A percentile compares a stretch with the other conserved stretches of the same genome.
These are phyloP conservation scores for Diaporthe vexans DNA, from an alignment of 2,329 filamentous ascomycete genomes.

Conservation along the genomic window DNA sequence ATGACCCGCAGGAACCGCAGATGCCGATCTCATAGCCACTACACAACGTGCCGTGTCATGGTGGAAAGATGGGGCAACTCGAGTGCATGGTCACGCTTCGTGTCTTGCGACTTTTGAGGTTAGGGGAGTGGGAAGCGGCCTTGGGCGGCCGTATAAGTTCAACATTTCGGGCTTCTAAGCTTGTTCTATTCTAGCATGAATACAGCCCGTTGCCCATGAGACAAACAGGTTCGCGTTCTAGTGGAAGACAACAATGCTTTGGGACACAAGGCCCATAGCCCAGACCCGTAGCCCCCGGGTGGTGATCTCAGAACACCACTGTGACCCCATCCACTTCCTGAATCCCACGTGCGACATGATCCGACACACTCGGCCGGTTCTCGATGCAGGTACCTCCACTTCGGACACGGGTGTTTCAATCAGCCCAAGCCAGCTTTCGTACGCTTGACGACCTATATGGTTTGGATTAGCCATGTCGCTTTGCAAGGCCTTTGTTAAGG, in stretches of 20 bases:
- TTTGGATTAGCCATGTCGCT: not conserved
- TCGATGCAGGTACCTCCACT: not conserved
- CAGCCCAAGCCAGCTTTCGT: slow-evolving; percentile 86
- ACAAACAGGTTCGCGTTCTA: not conserved
- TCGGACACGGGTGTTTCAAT: not conserved
- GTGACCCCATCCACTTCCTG: not conserved
- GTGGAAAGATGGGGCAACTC: not conserved
- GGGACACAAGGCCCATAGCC: not conserved
- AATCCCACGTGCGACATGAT: not conserved
- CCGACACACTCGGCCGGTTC: not conserved
- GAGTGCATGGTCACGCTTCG: too few species aligned
- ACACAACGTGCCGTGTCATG: not conserved
- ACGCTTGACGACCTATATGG: slow-evolving; percentile 85
- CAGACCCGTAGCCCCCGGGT: not conserved
- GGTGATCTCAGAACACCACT: not conserved
- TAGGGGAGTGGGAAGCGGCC: not conserved
- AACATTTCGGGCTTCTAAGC: not conserved
- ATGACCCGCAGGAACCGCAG: not conserved
- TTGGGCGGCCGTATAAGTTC: not conserved
- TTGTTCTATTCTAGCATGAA: not conserved
- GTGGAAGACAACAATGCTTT: not conserved
- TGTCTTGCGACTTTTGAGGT: not conserved
- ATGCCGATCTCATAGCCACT: not conserved
- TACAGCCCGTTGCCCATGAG: not conserved
- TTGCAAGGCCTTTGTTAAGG: too few species aligned